Evolutionary conservation across 345 rosid genomes (phyloP).

Genomic region (Euphorbia lathyris): DNA sequence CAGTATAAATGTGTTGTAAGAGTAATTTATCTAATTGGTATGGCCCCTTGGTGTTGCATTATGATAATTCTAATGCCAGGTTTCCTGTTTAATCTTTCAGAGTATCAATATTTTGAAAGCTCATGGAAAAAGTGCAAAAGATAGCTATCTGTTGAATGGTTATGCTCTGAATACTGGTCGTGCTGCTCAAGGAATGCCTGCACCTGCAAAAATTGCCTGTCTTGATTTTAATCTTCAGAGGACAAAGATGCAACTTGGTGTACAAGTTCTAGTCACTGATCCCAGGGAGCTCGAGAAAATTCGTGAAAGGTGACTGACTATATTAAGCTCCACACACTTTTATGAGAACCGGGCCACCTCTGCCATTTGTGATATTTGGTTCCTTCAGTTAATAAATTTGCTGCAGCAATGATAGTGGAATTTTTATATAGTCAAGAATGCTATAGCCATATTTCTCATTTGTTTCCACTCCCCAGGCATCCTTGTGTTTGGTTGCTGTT

Average conservation of each 20-base stretch:
- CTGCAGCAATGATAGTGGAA: not conserved
- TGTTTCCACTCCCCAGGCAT: not conserved
- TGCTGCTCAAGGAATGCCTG: constrained; percentile 98
- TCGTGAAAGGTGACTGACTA: constrained; percentile 82
- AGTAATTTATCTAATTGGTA: not conserved
- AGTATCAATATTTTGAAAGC: constrained; percentile 91
- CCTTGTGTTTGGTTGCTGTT: constrained; percentile 17
- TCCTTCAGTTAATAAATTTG: not conserved
- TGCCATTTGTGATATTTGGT: not conserved
- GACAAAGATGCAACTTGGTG: constrained; percentile 94
- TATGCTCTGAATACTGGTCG: constrained; percentile 92
- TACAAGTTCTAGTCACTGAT: constrained; percentile 87
- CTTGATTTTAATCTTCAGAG: constrained; percentile 97
- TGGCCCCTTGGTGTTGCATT: constrained; percentile 15
- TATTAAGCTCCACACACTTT: not conserved
- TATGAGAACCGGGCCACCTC: not conserved
- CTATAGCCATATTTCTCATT: not conserved
- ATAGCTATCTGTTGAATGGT: constrained; percentile 84
- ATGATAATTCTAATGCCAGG: not conserved
- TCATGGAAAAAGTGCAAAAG: constrained; percentile 92
- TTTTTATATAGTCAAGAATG: not conserved
- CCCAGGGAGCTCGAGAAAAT: constrained; percentile 98
- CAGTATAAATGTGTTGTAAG: constrained; percentile 22
- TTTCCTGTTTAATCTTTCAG: constrained; percentile 33
- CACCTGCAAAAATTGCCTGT: constrained; percentile 90